Conservation (phyloP, 176 grass and related monocot species). For the Avena eriantha region DNA sequence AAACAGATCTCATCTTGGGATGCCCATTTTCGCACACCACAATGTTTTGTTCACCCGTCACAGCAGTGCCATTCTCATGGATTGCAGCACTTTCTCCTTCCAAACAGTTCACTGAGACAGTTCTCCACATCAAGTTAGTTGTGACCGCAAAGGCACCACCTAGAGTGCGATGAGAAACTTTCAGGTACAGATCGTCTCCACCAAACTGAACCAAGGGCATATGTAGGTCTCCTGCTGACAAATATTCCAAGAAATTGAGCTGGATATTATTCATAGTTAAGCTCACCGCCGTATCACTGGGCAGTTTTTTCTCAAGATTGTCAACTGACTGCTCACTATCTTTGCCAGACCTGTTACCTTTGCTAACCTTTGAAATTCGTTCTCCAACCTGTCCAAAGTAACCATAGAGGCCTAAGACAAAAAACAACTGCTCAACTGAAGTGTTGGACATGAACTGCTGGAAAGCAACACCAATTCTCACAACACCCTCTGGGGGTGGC, state of each 20-base stretch:
- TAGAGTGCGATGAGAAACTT: conserved; percentile 97
- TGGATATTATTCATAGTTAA: conserved; percentile 71
- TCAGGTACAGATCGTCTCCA: conserved; percentile 79
- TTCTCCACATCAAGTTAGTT: conserved; percentile 83
- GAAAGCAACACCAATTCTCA: conserved; percentile 91
- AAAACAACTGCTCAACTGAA: conserved; percentile 95
- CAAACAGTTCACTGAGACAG: conserved; percentile 86
- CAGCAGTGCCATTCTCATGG: conserved; percentile 53
- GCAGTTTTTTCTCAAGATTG: conserved; percentile 74
- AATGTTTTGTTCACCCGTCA: conserved; percentile 39
- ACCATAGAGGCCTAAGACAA: conserved; percentile 90
- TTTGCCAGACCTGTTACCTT: conserved; percentile 53
- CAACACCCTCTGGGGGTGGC: conserved; percentile 94
- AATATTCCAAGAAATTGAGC: conserved; percentile 92
- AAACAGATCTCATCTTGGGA: conserved; percentile 91
- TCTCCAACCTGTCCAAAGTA: conserved; percentile 95
- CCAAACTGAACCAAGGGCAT: conserved; percentile 88
- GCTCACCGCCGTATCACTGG: conserved; percentile 95
- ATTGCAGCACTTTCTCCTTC: conserved; percentile 61
- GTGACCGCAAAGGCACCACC: conserved; percentile 97
- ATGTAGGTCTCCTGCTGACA: conserved; percentile 46
- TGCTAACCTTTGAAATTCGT: conserved; percentile 79
- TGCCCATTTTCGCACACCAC: conserved; percentile 52
- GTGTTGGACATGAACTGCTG: conserved; percentile 78
- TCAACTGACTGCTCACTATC: conserved; percentile 44